A percentile compares a stretch with the other conserved stretches of the same genome.
These are phyloP conservation scores for Pharnaceum exiguum DNA, from an alignment of 148 eudicot genomes.

Conservation along the genomic window DNA sequence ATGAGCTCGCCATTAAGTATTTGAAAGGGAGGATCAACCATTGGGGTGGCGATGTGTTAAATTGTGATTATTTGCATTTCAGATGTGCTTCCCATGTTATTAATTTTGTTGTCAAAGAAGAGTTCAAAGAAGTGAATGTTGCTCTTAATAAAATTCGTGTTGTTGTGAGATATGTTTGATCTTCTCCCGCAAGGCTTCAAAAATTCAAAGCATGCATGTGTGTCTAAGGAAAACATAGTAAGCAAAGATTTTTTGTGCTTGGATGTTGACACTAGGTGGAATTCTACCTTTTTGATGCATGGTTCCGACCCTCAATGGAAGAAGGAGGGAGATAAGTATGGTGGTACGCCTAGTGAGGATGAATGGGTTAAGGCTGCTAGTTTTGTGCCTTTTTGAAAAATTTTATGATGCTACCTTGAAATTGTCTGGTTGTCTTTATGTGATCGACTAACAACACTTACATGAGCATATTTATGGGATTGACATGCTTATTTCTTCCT, in stretches of 20 bases:
- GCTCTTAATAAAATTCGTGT: not conserved
- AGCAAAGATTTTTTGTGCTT: not conserved
- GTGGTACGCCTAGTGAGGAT: not conserved
- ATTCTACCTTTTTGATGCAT: not conserved
- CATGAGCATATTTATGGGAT: not conserved
- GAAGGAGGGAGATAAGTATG: too few relatives aligned
- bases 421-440: not conserved
- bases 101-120: conserved; percentile 8
- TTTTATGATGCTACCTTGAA: not conserved
- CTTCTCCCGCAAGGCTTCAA: not conserved
- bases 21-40: conserved; percentile 3
- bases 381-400: not conserved
- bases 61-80: conserved; percentile 10
- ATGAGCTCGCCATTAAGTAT: not conserved
- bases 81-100: conserved; percentile 8
- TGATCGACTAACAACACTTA: not conserved
- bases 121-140: not conserved
- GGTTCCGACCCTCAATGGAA: too few relatives aligned
- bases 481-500: not conserved
- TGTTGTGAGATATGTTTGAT: not conserved
- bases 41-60: not conserved
- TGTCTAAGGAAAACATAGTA: not conserved
- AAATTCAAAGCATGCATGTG: not conserved
- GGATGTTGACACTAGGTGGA: conserved; percentile 2
- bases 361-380: not conserved